Base-by-base conservation (phyloP, 1,284 basidiomycete genomes). In the Malassezia psittaci region DNA sequence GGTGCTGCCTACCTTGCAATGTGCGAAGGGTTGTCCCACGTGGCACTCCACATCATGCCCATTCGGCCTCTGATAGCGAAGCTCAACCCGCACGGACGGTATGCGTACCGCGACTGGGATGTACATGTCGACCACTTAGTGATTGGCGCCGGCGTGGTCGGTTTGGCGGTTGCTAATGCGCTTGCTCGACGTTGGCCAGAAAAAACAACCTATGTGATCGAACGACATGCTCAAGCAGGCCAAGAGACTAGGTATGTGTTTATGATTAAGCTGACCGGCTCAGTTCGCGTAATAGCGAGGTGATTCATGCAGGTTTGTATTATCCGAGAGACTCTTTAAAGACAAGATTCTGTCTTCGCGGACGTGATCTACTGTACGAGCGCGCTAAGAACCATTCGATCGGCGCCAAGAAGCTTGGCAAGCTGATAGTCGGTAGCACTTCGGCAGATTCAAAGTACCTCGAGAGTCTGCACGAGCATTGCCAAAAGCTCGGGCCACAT, bases 131-230 rank as follows among this genome's bases (percentile, higher is more conserved):
- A 96, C 74, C 86, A 88, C 74, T 78, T 96, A 15, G 82, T 98
- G 21, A 80, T 98, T n/a, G 93, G 93, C 16, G 93, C 85, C 76
- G 93, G 89, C 51, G 85, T 88, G 1, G 82, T 94, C 9, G 93
- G 93, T 0, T 81, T 98, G 16, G 86, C 90, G 0, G 81, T 94
- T 51, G 88, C 89, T 0, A 83, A 87, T 51, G 81, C 82, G 5
- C 78, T 96, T 7, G 82, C 83, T 7, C 79, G 81, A 48, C 79
- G 79, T 24, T 86, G 83, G 75, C 85, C 83, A 1, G 76, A 78
- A 4, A 85, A 84, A 73, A 84, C 87, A 4, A 91, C 87, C 0
- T 87, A 84, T 72, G 78, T 96, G 2, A 81, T 96, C 0, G 93
- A 98, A 74, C 79, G 93, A 62, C 85, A 88, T 73, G 72, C 73